Conservation (phyloP, 2,329 filamentous ascomycete genomes). For the Pseudogymnoascus sp. region DNA sequence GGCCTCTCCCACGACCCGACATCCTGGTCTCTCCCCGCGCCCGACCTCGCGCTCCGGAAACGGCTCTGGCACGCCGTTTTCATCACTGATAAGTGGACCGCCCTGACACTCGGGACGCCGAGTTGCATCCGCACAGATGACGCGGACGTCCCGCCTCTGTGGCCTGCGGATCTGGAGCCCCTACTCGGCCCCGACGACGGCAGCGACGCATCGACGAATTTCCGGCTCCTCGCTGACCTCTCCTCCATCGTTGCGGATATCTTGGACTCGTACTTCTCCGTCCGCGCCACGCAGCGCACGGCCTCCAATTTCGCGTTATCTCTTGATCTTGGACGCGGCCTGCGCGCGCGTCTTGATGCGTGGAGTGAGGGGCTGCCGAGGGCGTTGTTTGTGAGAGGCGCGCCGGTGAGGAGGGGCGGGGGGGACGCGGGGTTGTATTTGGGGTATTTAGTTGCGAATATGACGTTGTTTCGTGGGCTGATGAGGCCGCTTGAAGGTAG, state of each 20-base stretch:
- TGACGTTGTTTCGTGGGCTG: slow-evolving; percentile 29
- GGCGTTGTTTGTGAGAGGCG: slow-evolving; percentile 14
- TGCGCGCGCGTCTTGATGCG: slow-evolving; percentile 23
- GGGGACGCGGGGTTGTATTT: slow-evolving; percentile 27
- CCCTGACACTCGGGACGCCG: slow-evolving; percentile 28
- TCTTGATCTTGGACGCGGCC: slow-evolving; percentile 23
- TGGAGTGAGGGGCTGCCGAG: slow-evolving; percentile 28
- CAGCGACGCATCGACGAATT: slow-evolving; percentile 19
- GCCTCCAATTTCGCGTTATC: slow-evolving; percentile 25
- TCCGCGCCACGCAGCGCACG: slow-evolving; percentile 24
- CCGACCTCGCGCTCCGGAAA: slow-evolving; percentile 27
- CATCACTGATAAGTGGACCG: slow-evolving; percentile 30
- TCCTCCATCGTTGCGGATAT: slow-evolving; percentile 28
- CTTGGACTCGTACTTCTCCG: slow-evolving; percentile 25
- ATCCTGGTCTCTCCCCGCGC: slow-evolving; percentile 26
- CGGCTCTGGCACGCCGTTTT: slow-evolving; percentile 28
- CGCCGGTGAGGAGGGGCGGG: slow-evolving; percentile 15
- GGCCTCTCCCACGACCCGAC: slow-evolving; percentile 27
- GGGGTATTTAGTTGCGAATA: slow-evolving; percentile 29
- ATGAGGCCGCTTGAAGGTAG: slow-evolving; percentile 25
- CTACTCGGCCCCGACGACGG: slow-evolving; percentile 14
- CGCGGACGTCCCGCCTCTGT: slow-evolving; percentile 24
- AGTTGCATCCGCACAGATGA: slow-evolving; percentile 26
- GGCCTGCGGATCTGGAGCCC: slow-evolving; percentile 20
- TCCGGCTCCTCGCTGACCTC: slow-evolving; percentile 24